phyloP scores from a whole-genome alignment of 225 moss, liverwort and hornwort species.

The Pseudisothecium myosuroides region DNA sequence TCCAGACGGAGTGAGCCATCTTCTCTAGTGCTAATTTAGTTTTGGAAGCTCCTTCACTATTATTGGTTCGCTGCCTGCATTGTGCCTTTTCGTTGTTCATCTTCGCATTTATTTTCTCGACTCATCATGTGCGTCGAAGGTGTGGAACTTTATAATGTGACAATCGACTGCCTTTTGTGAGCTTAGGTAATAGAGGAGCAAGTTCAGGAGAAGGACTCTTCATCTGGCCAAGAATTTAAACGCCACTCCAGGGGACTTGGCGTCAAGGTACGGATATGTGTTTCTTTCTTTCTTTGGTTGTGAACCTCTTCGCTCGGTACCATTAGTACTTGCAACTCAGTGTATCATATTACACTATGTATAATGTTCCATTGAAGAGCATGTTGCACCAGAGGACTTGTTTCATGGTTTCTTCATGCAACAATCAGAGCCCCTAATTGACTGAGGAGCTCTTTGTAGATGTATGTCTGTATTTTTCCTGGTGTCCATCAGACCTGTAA shows the following conservation, averaged over 20 bases:
- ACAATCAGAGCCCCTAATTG: not conserved
- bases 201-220: slow-evolving; percentile 41
- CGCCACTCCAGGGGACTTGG: slow-evolving; percentile 48
- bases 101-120: not conserved
- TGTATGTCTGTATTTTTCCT: not conserved
- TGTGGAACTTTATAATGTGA: not conserved
- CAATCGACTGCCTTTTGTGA: not conserved
- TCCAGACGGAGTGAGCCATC: slow-evolving; percentile 38
- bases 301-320: not conserved
- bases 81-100: not conserved
- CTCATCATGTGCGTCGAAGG: not conserved
- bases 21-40: not conserved
- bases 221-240: slow-evolving; percentile 33
- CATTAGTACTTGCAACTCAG: not conserved
- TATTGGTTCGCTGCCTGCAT: not conserved
- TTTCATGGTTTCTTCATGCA: not conserved
- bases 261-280: slow-evolving; percentile 29
- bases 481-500: not conserved
- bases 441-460: not conserved
- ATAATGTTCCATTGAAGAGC: not conserved
- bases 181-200: slow-evolving; percentile 38
- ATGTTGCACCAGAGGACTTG: not conserved
- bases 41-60: not conserved
- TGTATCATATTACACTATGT: not conserved
- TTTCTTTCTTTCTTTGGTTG: not conserved